Percentiles rank a stretch among this genome's conserved stretches.
phyloP scores from a whole-genome alignment of 2,329 filamentous ascomycete genomes.

The Pseudocercospora macadamiae region DNA sequence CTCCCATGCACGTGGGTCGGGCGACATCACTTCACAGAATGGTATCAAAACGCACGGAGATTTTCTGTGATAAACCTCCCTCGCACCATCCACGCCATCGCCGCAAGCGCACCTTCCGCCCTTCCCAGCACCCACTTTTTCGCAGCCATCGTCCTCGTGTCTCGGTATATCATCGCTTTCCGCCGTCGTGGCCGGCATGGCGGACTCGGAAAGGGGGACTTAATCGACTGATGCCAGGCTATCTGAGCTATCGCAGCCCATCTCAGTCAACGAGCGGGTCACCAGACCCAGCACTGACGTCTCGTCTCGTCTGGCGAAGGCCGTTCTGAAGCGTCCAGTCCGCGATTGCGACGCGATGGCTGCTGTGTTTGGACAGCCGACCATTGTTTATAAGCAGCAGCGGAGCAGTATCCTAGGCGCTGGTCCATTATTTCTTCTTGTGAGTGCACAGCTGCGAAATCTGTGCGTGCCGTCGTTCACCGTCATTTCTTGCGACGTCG shows the following conservation, averaged over 20 bases:
- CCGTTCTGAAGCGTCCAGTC: not conserved
- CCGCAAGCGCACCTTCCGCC: constrained; percentile 4
- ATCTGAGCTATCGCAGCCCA: not conserved
- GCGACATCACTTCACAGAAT: not conserved
- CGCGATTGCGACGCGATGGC: no score
- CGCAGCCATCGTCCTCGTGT: not conserved
- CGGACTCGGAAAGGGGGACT: not conserved
- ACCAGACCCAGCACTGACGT: constrained; percentile 5
- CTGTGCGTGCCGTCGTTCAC: constrained; percentile 12
- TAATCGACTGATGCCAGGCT: no score
- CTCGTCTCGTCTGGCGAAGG: not conserved
- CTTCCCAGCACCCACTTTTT: not conserved
- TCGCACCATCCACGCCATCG: constrained; percentile 5
- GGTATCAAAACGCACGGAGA: not conserved
- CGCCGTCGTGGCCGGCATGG: not conserved
- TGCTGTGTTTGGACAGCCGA: not conserved
- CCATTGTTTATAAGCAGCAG: not conserved
- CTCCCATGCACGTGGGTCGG: not conserved
- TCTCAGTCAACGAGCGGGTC: constrained; percentile 1
- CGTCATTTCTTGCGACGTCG: constrained; percentile 8
- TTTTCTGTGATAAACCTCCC: not conserved
- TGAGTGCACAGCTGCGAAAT: constrained; percentile 9
- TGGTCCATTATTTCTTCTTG: not conserved
- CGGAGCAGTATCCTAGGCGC: constrained; percentile 8
- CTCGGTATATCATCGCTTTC: constrained; percentile 9